Evolutionary conservation across 2,329 filamentous ascomycete genomes (phyloP), one percentile per base, ranked within the genome.

Genomic region (Drechslerella dactyloides): DNA sequence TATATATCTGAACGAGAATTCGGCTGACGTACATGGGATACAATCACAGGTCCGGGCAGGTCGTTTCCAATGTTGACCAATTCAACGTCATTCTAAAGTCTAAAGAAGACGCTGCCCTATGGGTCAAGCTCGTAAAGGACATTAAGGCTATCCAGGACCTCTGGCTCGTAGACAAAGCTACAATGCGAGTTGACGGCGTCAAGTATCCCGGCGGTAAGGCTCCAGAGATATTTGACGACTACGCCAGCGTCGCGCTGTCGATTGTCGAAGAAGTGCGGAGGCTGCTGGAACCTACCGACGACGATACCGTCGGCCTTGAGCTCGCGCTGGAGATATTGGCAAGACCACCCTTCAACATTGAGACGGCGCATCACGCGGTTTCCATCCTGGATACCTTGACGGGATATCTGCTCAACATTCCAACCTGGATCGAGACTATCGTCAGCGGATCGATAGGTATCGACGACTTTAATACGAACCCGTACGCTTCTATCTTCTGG

Each of bases 181-280:
- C 27, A 8, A 8, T 33, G 27, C 27, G 27, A 33, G 8, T 33
- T 8, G 27, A 33, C 4, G 27, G 27, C 8, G 3, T 33, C 27
- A 3, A 33, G 27, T 33, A 33, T 8, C 27, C 27, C 27, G 27
- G 27, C 27, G 27, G 27, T 7, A 42, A 48, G 7, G 33, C 42
- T 23, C 24, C 55, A 27, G 24, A 40, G 40, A n/a, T 51, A 0
- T 68, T 55, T 50, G 51, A 52, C 5, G 56, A 61, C 10, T 51
- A 55, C 21, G 50, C 63, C 11, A 21, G 8, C 5, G 42, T 54
- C 10, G 56, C 33, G 6, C 24, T 60, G 17, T 8, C 5, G n/a
- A 51, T 46, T 17, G 33, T 68, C 7, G 63, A 68, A 44, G 51
- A 68, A 3, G 33, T 68, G n/a, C 42, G 63, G 46, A 15, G 37